phyloP scores from a whole-genome alignment of 2,329 filamentous ascomycete species.

The Fusarium phyllophilum region DNA sequence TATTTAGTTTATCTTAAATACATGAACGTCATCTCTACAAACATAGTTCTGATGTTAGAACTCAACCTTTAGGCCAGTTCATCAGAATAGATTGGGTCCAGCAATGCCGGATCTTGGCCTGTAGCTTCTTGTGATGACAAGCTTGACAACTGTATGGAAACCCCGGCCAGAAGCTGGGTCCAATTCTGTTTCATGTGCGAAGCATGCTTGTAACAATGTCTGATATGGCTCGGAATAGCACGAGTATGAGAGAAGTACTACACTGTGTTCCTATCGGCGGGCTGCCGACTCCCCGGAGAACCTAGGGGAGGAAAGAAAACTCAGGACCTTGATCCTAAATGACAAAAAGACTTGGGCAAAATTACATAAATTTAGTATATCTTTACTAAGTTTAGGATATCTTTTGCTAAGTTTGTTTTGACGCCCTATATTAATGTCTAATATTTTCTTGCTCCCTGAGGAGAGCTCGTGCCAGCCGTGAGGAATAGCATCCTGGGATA shows the following conservation, averaged over 20 bases:
- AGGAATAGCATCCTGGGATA: not conserved
- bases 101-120: not conserved
- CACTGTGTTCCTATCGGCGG: not conserved
- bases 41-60: not conserved
- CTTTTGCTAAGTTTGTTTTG: too few relatives aligned
- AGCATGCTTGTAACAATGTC: not conserved
- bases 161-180: not conserved
- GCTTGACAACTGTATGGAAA: not conserved
- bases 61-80: not conserved
- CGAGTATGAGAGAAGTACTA: not conserved
- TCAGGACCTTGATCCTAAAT: too few relatives aligned
- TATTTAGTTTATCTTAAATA: not conserved
- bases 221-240: not conserved
- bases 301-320: too few relatives aligned
- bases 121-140: not conserved
- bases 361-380: too few relatives aligned
- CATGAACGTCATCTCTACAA: not conserved
- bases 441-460: too few relatives aligned
- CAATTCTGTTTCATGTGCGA: constrained; percentile 1
- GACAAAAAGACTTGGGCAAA: too few relatives aligned
- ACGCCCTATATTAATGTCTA: too few relatives aligned
- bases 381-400: too few relatives aligned
- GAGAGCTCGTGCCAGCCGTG: not conserved
- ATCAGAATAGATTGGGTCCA: not conserved
- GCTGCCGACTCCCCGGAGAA: not conserved